phyloP scores from a whole-genome alignment of 352 stramenopile genomes.

The Thalassiosira livingstoniorum region DNA sequence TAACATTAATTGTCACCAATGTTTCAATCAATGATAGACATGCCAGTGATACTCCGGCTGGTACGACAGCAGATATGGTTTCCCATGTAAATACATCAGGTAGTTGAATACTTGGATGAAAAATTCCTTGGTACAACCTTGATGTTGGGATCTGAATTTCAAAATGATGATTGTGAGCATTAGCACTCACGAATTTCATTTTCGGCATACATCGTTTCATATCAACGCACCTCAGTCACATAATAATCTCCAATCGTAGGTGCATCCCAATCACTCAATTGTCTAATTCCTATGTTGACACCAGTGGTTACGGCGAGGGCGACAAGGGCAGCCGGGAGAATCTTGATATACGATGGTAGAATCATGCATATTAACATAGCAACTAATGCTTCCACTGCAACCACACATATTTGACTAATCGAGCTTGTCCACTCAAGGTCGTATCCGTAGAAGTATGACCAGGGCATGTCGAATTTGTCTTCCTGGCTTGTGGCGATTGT shows the following conservation, averaged over 20 bases:
- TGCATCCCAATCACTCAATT: neutral
- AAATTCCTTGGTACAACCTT: slow-evolving; percentile 1
- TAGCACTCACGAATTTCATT: too few species aligned
- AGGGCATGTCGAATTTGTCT: slow-evolving; percentile 14
- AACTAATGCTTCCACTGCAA: neutral
- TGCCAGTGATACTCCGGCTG: neutral
- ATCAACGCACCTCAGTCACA: neutral
- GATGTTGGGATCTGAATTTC: neutral
- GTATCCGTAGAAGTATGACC: slow-evolving; percentile 12
- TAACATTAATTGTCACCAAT: neutral
- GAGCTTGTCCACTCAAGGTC: neutral
- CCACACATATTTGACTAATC: neutral
- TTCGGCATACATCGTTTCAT: too few species aligned
- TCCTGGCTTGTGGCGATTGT: neutral
- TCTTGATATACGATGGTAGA: neutral
- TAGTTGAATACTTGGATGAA: neutral
- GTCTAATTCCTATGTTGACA: neutral
- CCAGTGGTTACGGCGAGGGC: neutral
- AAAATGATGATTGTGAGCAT: too few species aligned
- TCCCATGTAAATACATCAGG: neutral
- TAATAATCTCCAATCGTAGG: slow-evolving; percentile 4
- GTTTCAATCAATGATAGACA: neutral
- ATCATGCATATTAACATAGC: neutral
- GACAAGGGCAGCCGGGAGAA: neutral
- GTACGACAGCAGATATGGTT: neutral